phyloP scores from a whole-genome alignment of 345 rosid genomes.

The Lumnitzera racemosa region DNA sequence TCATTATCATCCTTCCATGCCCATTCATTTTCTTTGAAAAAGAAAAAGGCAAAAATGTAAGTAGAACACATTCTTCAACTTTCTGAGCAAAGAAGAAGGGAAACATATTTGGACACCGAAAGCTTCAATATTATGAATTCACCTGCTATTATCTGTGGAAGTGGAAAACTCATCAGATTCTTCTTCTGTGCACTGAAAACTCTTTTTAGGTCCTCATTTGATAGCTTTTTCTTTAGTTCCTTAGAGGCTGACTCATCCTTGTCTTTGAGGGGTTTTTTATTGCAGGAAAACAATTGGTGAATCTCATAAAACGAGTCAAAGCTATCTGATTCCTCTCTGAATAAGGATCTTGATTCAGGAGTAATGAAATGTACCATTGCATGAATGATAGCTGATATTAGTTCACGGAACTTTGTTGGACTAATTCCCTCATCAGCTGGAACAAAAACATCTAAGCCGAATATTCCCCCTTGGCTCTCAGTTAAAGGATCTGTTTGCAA shows the following conservation, averaged over 20 bases:
- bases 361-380: constrained; percentile 30
- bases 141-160: constrained; percentile 51
- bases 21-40: constrained; percentile 26
- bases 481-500: constrained; percentile 18
- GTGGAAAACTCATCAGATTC: constrained; percentile 24
- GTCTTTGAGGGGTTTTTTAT: constrained; percentile 15
- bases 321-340: constrained; percentile 19
- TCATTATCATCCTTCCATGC: constrained; percentile 79
- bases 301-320: constrained; percentile 49
- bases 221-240: constrained; percentile 28
- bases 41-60: background rate
- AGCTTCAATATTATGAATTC: constrained; percentile 1
- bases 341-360: constrained; percentile 30
- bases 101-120: background rate
- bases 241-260: constrained; percentile 5
- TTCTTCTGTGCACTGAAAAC: constrained; percentile 16
- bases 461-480: constrained; percentile 21
- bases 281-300: constrained; percentile 25
- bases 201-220: constrained; percentile 18
- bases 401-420: constrained; percentile 39
- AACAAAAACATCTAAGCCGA: constrained; percentile 34
- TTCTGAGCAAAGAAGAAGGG: background rate
- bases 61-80: background rate
- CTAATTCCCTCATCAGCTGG: constrained; percentile 58
- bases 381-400: constrained; percentile 29